Percentiles rank a stretch among this genome's conserved stretches.
Conservation (phyloP, 2,329 filamentous ascomycete genomes). For the Aureobasidium sp. region DNA sequence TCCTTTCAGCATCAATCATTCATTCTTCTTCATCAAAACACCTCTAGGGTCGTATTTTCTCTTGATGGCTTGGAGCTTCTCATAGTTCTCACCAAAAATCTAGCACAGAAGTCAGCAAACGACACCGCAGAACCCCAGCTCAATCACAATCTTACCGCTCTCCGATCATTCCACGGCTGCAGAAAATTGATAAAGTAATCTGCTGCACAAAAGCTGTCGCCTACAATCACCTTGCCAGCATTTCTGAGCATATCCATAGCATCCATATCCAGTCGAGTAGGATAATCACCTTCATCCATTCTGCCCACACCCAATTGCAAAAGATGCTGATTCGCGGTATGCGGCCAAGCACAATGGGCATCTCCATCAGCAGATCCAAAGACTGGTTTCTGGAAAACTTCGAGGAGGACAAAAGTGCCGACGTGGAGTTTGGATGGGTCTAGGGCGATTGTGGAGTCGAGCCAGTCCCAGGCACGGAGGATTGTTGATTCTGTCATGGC, state of each 20-base stretch:
- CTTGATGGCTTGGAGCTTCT: background rate
- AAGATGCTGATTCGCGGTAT: conserved; percentile 1
- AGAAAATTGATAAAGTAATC: conserved; percentile 6
- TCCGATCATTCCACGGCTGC: conserved; percentile 4
- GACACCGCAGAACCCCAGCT: background rate
- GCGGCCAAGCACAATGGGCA: conserved; percentile 6
- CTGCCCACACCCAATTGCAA: background rate
- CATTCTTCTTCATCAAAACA: background rate
- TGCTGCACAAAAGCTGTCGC: background rate
- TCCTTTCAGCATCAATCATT: background rate
- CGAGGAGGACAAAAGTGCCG: conserved; percentile 4
- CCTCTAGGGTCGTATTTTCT: background rate
- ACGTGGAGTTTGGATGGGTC: background rate
- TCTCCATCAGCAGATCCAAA: background rate
- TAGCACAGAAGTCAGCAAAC: background rate
- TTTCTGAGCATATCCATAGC: background rate
- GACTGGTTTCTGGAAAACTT: background rate
- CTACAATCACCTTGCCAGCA: conserved; percentile 1
- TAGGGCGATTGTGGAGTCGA: background rate
- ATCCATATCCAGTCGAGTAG: background rate
- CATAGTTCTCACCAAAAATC: conserved; percentile 1
- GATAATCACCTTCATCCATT: background rate
- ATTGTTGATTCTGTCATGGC: background rate
- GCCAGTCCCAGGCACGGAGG: conserved; percentile 9
- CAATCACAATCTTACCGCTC: background rate